Evolutionary conservation across 192 early-diverging fungal species (phyloP).

Genomic region (Geranomyces variabilis): DNA sequence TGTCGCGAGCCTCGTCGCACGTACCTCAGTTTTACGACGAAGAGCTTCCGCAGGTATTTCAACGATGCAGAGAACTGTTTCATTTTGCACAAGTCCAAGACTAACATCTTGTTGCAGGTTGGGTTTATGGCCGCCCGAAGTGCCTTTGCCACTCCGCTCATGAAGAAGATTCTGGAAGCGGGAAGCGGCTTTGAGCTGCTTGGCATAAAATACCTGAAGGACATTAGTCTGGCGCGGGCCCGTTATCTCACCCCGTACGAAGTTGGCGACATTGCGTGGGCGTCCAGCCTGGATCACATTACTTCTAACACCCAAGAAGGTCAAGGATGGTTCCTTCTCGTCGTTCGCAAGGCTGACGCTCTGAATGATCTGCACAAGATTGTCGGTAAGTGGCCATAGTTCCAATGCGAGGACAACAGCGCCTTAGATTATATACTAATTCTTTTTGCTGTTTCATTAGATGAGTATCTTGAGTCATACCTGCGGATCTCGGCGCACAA

Average conservation of each 20-base stretch:
- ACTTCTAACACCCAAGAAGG: neutral
- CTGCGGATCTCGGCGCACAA: slow-evolving; percentile 12
- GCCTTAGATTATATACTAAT: too few relatives aligned
- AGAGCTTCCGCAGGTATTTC: slow-evolving; percentile 23
- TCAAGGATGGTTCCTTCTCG: slow-evolving; percentile 19
- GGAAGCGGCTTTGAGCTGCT: slow-evolving; percentile 16
- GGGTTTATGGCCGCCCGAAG: slow-evolving; percentile 20
- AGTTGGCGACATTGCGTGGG: slow-evolving; percentile 14
- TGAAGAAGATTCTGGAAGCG: slow-evolving; percentile 15
- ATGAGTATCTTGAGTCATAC: slow-evolving; percentile 20
- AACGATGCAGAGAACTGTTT: too few relatives aligned
- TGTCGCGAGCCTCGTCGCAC: slow-evolving; percentile 1
- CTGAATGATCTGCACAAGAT: slow-evolving; percentile 2
- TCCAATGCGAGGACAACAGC: too few relatives aligned
- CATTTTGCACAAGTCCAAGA: neutral
- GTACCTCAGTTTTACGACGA: neutral
- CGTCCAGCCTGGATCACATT: slow-evolving; percentile 5
- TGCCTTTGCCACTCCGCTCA: slow-evolving; percentile 18
- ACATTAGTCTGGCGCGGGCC: neutral
- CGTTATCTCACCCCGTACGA: slow-evolving; percentile 14
- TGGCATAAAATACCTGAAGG: slow-evolving; percentile 27
- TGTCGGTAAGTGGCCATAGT: slow-evolving; percentile 17
- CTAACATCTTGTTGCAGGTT: slow-evolving; percentile 10
- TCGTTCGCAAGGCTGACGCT: slow-evolving; percentile 17
- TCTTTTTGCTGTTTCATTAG: neutral